phyloP scores from a whole-genome alignment of 345 rosid species.

The Reutealis trisperma region DNA sequence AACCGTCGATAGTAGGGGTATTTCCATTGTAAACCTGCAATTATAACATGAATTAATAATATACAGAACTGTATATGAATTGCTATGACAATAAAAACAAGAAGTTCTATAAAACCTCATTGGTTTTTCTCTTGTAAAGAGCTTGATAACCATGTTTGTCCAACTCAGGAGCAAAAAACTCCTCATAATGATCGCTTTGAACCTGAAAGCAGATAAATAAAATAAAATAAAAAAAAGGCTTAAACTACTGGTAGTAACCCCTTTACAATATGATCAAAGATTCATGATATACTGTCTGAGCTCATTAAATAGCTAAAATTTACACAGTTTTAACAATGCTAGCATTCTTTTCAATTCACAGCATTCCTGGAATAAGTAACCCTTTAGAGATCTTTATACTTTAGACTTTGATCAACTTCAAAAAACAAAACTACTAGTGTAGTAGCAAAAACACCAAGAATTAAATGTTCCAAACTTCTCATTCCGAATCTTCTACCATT shows the following conservation, averaged over 20 bases:
- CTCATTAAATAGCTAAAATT: background rate
- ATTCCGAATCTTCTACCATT: background rate
- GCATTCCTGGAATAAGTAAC: background rate
- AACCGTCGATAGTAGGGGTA: slow-evolving; percentile 69
- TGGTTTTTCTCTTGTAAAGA: slow-evolving; percentile 84
- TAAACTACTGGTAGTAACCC: background rate
- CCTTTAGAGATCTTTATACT: background rate
- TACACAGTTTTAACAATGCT: background rate
- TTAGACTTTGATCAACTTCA: background rate
- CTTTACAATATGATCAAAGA: background rate
- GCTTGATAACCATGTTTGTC: slow-evolving; percentile 97
- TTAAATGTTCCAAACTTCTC: background rate
- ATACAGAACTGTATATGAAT: background rate
- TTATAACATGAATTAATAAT: slow-evolving; percentile 2
- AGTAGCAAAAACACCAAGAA: background rate
- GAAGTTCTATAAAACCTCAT: slow-evolving; percentile 55
- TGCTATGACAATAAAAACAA: background rate
- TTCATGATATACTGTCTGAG: background rate
- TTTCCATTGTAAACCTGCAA: slow-evolving; percentile 74
- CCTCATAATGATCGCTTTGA: slow-evolving; percentile 91
- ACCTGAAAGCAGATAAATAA: slow-evolving; percentile 60
- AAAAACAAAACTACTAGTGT: background rate
- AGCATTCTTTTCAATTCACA: background rate
- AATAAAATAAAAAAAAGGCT: background rate
- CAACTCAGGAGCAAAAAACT: slow-evolving; percentile 86